phyloP scores from a whole-genome alignment of 441 rosid species.

The Metrosideros polymorpha region DNA sequence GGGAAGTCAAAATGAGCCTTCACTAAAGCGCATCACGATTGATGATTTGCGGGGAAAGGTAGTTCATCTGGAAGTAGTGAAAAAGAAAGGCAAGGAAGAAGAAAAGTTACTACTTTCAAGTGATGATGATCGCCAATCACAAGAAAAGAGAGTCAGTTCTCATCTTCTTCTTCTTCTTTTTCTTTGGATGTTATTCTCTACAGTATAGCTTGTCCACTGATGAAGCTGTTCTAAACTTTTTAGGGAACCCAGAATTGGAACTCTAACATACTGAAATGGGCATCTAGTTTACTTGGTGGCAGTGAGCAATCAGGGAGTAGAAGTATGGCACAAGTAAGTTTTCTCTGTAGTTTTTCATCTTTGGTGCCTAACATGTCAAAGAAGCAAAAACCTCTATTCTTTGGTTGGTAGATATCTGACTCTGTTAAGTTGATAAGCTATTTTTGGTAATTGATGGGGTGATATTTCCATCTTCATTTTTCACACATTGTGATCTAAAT shows the following conservation, averaged over 20 bases:
- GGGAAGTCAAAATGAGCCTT: slow-evolving; percentile 34
- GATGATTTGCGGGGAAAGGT: slow-evolving; percentile 96
- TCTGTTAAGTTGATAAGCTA: background rate
- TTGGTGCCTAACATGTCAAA: background rate
- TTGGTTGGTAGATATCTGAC: background rate
- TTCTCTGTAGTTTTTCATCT: background rate
- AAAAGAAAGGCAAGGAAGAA: slow-evolving; percentile 91
- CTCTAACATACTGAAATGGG: slow-evolving; percentile 91
- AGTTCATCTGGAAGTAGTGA: slow-evolving; percentile 85
- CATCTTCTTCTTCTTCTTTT: slow-evolving; percentile 1
- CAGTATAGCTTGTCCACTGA: background rate
- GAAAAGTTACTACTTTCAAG: slow-evolving; percentile 73
- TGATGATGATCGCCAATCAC: slow-evolving; percentile 42
- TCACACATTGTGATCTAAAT: background rate
- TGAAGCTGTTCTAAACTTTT: slow-evolving; percentile 10
- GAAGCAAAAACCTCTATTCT: background rate
- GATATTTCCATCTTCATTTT: background rate
- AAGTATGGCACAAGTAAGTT: slow-evolving; percentile 29
- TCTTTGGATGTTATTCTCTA: background rate
- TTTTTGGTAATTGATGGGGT: background rate
- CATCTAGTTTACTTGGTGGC: slow-evolving; percentile 83
- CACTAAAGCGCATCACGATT: slow-evolving; percentile 69
- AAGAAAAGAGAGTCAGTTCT: slow-evolving; percentile 40
- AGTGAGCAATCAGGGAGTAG: slow-evolving; percentile 40
- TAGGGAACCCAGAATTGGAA: slow-evolving; percentile 65